Evolutionary conservation across 331 rosid species (phyloP).

Genomic region (Cydonia oblonga): DNA sequence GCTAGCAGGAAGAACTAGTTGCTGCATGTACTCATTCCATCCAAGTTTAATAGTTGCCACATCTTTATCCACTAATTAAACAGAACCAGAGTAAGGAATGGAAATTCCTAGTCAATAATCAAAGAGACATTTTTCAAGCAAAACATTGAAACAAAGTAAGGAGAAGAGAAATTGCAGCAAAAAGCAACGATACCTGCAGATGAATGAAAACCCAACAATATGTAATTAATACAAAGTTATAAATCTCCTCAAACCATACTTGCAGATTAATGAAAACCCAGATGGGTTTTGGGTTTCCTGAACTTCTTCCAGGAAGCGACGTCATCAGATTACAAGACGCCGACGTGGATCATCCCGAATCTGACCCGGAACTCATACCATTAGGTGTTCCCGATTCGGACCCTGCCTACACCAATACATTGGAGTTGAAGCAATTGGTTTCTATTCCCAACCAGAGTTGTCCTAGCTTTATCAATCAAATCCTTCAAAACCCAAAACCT

Average conservation of each 20-base stretch:
- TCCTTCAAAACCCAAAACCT: too few species aligned
- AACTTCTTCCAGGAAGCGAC: too few species aligned
- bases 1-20: constrained; percentile 93
- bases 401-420: too few species aligned
- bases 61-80: constrained; percentile 55
- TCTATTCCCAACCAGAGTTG: too few species aligned
- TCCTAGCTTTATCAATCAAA: too few species aligned
- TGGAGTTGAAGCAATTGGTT: too few species aligned
- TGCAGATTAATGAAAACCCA: too few species aligned
- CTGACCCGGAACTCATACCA: too few species aligned
- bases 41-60: constrained; percentile 73
- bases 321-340: too few species aligned
- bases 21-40: constrained; percentile 82
- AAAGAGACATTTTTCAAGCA: constrained; percentile 1
- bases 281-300: too few species aligned
- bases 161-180: constrained; percentile 48
- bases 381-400: too few species aligned
- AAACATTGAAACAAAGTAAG: constrained; percentile 13
- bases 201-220: constrained; percentile 81
- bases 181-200: constrained; percentile 71
- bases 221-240: constrained; percentile 19
- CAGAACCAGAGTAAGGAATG: constrained; percentile 22
- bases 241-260: constrained; percentile 5
- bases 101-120: background rate
- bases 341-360: too few species aligned